These are phyloP conservation scores for Hemileccinum rubropunctum DNA, from an alignment of 768 basidiomycete genomes.

Conservation along the genomic window DNA sequence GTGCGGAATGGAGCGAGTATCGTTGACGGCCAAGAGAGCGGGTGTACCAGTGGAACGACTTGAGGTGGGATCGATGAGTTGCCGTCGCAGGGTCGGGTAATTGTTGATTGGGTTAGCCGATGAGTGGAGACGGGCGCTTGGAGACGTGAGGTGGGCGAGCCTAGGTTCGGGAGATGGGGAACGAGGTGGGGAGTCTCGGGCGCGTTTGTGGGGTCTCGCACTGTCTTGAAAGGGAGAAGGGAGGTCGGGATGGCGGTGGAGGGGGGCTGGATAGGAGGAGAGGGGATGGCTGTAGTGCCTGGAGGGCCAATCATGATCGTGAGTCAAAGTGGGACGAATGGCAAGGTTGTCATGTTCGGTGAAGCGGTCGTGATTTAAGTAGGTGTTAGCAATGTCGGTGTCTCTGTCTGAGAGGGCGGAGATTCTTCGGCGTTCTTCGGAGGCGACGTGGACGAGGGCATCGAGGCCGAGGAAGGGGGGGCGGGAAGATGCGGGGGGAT, in stretches of 20 bases:
- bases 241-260: neutral
- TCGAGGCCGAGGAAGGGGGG: conserved; percentile 45
- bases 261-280: neutral
- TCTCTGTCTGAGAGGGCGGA: conserved; percentile 13
- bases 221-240: neutral
- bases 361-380: no score
- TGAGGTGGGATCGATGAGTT: conserved; percentile 10
- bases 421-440: conserved; percentile 60
- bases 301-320: conserved; percentile 23
- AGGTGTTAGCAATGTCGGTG: no score
- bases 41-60: conserved; percentile 7
- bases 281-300: neutral
- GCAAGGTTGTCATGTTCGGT: no score
- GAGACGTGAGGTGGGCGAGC: conserved; percentile 14
- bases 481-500: conserved; percentile 1
- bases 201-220: conserved; percentile 23
- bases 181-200: conserved; percentile 14
- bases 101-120: conserved; percentile 20
- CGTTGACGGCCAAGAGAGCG: conserved; percentile 2
- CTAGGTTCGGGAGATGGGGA: conserved; percentile 11
- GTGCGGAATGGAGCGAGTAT: conserved; percentile 1
- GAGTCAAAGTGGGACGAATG: neutral
- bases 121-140: conserved; percentile 13
- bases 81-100: conserved; percentile 25
- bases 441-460: conserved; percentile 69